These are phyloP conservation scores for Amylostereum chailletii DNA, from an alignment of 1,284 basidiomycete genomes.

Conservation along the genomic window DNA sequence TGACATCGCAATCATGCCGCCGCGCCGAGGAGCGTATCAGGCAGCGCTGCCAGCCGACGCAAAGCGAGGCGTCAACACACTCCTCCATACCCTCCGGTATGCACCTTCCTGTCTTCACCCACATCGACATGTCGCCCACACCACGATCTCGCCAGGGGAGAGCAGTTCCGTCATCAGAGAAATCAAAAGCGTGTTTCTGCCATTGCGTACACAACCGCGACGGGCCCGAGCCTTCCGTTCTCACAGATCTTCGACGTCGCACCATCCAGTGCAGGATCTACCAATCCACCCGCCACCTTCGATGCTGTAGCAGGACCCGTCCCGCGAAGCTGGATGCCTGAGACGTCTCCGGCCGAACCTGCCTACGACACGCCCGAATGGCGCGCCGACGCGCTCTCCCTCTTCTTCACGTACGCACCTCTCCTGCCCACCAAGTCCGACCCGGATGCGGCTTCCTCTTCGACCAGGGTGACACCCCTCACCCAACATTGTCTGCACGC, in stretches of 20 bases:
- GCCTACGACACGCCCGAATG: slow-evolving; percentile 28
- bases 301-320: slow-evolving; percentile 10
- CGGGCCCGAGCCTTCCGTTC: slow-evolving; percentile 22
- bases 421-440: slow-evolving; percentile 2
- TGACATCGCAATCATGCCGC: too few species aligned
- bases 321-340: slow-evolving; percentile 16
- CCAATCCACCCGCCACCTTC: slow-evolving; percentile 2
- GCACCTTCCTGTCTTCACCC: background rate
- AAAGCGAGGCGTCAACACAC: slow-evolving; percentile 16
- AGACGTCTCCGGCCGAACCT: slow-evolving; percentile 10
- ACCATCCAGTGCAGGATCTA: background rate
- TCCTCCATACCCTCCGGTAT: slow-evolving; percentile 18
- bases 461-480: slow-evolving; percentile 32
- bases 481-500: slow-evolving; percentile 30
- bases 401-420: slow-evolving; percentile 30
- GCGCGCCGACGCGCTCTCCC: slow-evolving; percentile 43
- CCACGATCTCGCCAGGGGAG: slow-evolving; percentile 26
- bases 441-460: background rate
- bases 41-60: background rate
- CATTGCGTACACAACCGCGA: slow-evolving; percentile 14
- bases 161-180: slow-evolving; percentile 55
- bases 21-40: too few species aligned
- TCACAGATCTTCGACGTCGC: slow-evolving; percentile 19
- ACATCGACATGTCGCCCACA: background rate
- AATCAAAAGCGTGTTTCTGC: slow-evolving; percentile 29